Evolutionary conservation across 352 stramenopile genomes (phyloP).

Genomic region (Poterioochromonas sp.): DNA sequence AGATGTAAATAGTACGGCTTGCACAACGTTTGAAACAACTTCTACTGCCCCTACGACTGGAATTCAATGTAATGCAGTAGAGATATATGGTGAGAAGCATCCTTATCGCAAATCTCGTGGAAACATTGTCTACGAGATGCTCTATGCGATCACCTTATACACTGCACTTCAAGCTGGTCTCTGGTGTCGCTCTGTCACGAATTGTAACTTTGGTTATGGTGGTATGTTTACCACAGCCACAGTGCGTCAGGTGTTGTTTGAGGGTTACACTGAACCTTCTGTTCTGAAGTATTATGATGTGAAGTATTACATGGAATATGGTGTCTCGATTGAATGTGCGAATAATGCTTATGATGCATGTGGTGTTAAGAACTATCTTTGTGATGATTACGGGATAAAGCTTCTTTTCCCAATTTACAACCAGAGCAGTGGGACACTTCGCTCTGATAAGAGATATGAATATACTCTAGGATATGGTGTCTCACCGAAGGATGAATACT

Average conservation of each 20-base stretch:
- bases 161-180: not conserved
- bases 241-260: not conserved
- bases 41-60: not conserved
- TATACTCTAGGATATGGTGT: not conserved
- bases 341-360: constrained; percentile 16
- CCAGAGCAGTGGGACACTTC: no score
- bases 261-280: not conserved
- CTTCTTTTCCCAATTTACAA: not conserved
- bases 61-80: constrained; percentile 11
- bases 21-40: constrained; percentile 5
- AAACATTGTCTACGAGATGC: constrained; percentile 1
- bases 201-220: not conserved
- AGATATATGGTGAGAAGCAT: not conserved
- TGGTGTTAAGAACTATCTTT: constrained; percentile 10
- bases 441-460: no score
- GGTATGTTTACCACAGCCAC: not conserved
- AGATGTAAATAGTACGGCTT: not conserved
- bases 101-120: constrained; percentile 16
- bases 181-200: not conserved
- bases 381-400: not conserved
- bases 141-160: not conserved
- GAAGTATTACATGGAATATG: not conserved
- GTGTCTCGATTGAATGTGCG: constrained; percentile 1
- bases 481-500: constrained; percentile 2
- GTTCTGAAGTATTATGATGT: not conserved